Percentiles rank a stretch among this genome's conserved stretches.
Evolutionary conservation across 2,329 filamentous ascomycete genomes (phyloP).

Genomic region (Calcarisporium arbuscula): DNA sequence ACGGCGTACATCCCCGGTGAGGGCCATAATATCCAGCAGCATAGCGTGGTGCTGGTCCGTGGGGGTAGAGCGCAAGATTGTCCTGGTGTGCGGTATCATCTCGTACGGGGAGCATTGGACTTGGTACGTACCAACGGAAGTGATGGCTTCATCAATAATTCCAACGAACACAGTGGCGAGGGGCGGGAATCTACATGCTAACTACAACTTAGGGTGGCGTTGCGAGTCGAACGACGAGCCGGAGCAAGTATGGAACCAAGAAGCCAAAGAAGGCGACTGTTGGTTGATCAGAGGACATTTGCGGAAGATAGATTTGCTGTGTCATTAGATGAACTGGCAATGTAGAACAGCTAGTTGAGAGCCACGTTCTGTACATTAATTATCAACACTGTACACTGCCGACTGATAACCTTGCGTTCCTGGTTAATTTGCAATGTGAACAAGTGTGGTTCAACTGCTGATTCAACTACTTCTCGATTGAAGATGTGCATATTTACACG

Average conservation of each 20-base stretch:
- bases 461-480: too few relatives aligned
- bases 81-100: slow-evolving; percentile 93
- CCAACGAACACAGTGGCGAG: background rate
- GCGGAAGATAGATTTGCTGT: too few relatives aligned
- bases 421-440: too few relatives aligned
- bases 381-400: slow-evolving; percentile 6
- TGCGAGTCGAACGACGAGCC: slow-evolving; percentile 70
- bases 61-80: slow-evolving; percentile 94
- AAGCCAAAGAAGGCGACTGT: slow-evolving; percentile 81
- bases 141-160: background rate
- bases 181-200: slow-evolving; percentile 6
- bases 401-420: too few relatives aligned
- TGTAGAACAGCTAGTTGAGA: too few relatives aligned
- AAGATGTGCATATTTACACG: slow-evolving; percentile 20
- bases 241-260: slow-evolving; percentile 98
- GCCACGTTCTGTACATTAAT: too few relatives aligned
- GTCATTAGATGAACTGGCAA: too few relatives aligned
- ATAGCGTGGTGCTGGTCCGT: slow-evolving; percentile 93
- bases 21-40: slow-evolving; percentile 98
- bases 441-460: too few relatives aligned
- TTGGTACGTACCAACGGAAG: slow-evolving; percentile 58
- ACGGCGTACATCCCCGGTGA: slow-evolving; percentile 95
- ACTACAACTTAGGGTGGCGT: slow-evolving; percentile 68
- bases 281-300: too few relatives aligned
- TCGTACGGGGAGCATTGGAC: slow-evolving; percentile 88